Percentiles rank a stretch among this genome's conserved stretches.
These are phyloP conservation scores for Arctostaphylos glauca DNA, from an alignment of 148 eudicot species.

Conservation along the genomic window DNA sequence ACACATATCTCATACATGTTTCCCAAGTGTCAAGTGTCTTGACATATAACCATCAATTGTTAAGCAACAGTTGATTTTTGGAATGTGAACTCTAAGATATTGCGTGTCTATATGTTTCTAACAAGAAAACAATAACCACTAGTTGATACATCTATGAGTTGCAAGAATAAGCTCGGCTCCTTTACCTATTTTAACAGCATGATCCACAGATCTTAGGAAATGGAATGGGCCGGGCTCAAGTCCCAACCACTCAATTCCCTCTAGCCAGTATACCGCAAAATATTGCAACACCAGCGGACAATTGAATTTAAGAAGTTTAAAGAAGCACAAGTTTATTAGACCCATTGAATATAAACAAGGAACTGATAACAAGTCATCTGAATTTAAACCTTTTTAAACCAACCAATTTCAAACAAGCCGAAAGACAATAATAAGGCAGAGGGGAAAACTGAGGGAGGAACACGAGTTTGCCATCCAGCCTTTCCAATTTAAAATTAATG, in stretches of 20 bases:
- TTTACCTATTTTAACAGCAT: background rate
- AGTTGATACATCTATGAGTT: background rate
- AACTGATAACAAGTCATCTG: background rate
- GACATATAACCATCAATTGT: background rate
- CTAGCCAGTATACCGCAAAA: background rate
- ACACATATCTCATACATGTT: background rate
- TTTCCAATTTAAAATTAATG: background rate
- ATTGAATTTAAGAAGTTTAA: background rate
- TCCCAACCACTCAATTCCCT: background rate
- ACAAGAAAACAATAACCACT: background rate
- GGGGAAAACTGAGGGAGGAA: background rate
- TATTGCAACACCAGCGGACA: background rate
- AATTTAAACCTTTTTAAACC: background rate
- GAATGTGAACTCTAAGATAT: background rate
- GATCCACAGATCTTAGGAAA: no score
- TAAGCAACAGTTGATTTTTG: background rate
- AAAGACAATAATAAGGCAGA: background rate
- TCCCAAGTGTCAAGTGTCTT: background rate
- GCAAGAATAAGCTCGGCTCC: background rate
- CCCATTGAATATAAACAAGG: background rate
- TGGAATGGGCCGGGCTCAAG: background rate
- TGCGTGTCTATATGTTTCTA: background rate
- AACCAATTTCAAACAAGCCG: background rate
- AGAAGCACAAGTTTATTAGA: background rate
- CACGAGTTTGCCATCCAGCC: background rate